Base-by-base conservation (phyloP, 345 rosid species). In the Acer negundo region DNA sequence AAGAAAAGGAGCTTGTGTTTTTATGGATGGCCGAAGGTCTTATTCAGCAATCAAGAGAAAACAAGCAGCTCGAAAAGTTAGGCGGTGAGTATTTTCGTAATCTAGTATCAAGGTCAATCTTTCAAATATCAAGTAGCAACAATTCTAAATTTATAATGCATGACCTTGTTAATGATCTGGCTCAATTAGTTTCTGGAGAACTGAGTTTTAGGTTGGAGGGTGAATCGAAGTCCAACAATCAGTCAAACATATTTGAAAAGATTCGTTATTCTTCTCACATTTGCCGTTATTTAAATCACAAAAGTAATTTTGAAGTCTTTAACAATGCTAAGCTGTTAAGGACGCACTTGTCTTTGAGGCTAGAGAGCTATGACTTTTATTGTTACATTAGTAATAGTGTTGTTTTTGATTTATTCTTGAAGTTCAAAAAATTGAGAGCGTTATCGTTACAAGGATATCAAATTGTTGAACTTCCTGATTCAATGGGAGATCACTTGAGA, bases 381-480 rank as follows among this genome's bases (percentile, higher is more conserved):
- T 2, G 61, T 56, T 56, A 19, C 23, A 19, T 56, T 7, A 56
- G 20, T 19, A 19, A 56, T 56, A n/a, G n/a, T 56, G 23, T 56
- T 17, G 61, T 4, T 56, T 12, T 3, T 56, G 7, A 56, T 19
- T 6, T 16, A n/a, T 19, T 19, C 10, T 19, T 56, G 10, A 56
- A n/a, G 22, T 56, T 56, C 61, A 16, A n/a, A n/a, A 56, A 56
- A n/a, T 56, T 56, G 61, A 56, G 61, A 6, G 22, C 19, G 2
- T 56, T 56, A 19, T 56, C 61, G 0, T 19, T 56, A 19, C 7
- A 7, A n/a, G 10, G 10, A 5, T 56, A 56, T 56, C 0, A 0
- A 1, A 1, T 3, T 0, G 1, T 56, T 56, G 22, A n/a, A n/a
- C 0, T 56, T 0, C 1, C 61, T 0, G 7, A 19, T 19, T 56